These are phyloP conservation scores for Paraphaeosphaeria sporulosa DNA, from an alignment of 2,329 filamentous ascomycete species.

Conservation along the genomic window DNA sequence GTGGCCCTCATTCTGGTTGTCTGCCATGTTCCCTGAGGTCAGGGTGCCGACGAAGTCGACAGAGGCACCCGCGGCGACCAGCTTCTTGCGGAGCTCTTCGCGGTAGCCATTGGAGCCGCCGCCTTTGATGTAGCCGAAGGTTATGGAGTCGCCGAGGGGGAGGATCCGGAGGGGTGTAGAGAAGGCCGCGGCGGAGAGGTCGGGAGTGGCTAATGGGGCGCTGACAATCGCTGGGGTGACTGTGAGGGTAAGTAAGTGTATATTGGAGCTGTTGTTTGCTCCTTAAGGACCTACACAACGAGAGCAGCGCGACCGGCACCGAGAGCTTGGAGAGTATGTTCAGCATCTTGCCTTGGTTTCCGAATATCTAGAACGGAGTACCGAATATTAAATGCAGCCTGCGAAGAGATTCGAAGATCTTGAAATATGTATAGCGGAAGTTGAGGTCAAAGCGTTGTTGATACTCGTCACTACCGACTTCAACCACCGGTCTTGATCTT, in stretches of 20 bases:
- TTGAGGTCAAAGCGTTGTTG: neutral
- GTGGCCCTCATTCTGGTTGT: slow-evolving; percentile 46
- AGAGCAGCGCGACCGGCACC: neutral
- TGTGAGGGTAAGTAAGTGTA: neutral
- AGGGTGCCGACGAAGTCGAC: slow-evolving; percentile 44
- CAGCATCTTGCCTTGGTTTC: neutral
- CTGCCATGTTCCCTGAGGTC: slow-evolving; percentile 39
- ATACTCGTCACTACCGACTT: no score
- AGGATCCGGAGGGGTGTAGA: slow-evolving; percentile 29
- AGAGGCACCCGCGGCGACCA: slow-evolving; percentile 29
- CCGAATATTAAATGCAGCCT: neutral
- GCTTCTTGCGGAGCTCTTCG: slow-evolving; percentile 30
- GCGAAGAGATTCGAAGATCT: neutral
- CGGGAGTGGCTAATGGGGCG: neutral
- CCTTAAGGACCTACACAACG: neutral
- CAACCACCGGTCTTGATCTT: neutral
- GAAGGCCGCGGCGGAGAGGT: slow-evolving; percentile 9
- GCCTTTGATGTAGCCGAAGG: slow-evolving; percentile 39
- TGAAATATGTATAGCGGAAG: neutral
- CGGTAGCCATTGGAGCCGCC: slow-evolving; percentile 51
- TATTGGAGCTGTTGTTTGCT: neutral
- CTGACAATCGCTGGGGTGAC: neutral
- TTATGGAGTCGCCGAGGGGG: slow-evolving; percentile 37
- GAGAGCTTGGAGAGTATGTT: neutral
- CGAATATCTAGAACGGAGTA: neutral